phyloP scores from a whole-genome alignment of 176 grass and related monocot species.

The Neostapfia colusana region DNA sequence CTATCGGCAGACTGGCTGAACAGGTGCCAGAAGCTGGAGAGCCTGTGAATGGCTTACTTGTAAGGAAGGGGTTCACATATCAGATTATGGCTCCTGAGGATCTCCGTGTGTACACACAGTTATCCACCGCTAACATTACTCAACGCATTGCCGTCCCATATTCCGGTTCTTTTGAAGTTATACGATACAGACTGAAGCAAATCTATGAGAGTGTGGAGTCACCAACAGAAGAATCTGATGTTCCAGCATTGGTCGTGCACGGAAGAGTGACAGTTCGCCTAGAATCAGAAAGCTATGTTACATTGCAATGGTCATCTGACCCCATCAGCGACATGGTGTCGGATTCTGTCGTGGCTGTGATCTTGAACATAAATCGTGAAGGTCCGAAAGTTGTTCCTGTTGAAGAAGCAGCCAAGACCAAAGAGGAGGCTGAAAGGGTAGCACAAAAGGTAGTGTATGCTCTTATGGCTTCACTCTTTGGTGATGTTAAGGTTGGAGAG shows the following conservation, averaged over 20 bases:
- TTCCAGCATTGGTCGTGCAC: slow-evolving; percentile 66
- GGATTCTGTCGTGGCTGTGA: slow-evolving; percentile 84
- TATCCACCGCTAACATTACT: slow-evolving; percentile 84
- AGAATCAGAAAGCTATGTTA: slow-evolving; percentile 79
- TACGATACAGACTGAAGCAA: slow-evolving; percentile 86
- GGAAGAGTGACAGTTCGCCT: slow-evolving; percentile 62
- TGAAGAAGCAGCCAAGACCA: slow-evolving; percentile 53
- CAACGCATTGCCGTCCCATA: slow-evolving; percentile 77
- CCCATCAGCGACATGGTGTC: slow-evolving; percentile 98
- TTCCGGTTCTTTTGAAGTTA: slow-evolving; percentile 77
- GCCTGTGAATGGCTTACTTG: slow-evolving; percentile 65
- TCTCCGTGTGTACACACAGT: slow-evolving; percentile 79
- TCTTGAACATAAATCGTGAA: slow-evolving; percentile 79
- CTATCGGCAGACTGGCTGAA: slow-evolving; percentile 77
- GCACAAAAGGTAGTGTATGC: slow-evolving; percentile 63
- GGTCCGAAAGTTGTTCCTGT: slow-evolving; percentile 64
- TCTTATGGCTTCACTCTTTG: slow-evolving; percentile 80
- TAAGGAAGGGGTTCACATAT: slow-evolving; percentile 94
- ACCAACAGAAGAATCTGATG: slow-evolving; percentile 57
- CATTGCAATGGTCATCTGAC: slow-evolving; percentile 80
- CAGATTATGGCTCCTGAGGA: slow-evolving; percentile 96
- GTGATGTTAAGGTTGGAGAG: slow-evolving; percentile 72
- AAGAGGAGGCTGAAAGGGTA: slow-evolving; percentile 74
- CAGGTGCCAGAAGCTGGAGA: slow-evolving; percentile 70
- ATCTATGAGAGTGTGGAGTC: slow-evolving; percentile 88